Base-by-base conservation (phyloP, 352 stramenopile species). In the Globisporangium okanoganense region DNA sequence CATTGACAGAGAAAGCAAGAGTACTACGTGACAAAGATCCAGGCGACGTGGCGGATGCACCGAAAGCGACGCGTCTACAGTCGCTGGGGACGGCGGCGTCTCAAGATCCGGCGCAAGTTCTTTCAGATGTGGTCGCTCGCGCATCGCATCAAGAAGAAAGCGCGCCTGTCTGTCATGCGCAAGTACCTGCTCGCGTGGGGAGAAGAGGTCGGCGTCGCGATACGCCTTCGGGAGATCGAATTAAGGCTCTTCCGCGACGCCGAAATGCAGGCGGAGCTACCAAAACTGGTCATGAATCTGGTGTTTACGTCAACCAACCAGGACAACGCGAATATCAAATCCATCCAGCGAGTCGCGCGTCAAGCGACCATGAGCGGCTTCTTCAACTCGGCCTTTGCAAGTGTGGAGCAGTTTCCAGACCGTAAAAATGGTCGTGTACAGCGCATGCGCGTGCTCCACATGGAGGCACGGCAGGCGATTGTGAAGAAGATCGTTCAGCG, bases 401-500 rank as follows among this genome's bases (percentile, higher is more conserved):
- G 66, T 3, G 65, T 88, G 2, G 76, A 82, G 64, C 62, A 76
- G 44, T 35, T 57, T 2, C 51, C 61, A 6, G 61, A 63, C 2
- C 58, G 67, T 24, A 36, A 54, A 8, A 61, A 51, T 4, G 62
- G 66, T 36, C 72, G 62, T 0, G 68, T 75, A 6, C 67, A 81
- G 44, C 57, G 61, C 40, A 73, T 80, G 16, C 61, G 77, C 1
- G 58, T 67, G 25, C 71, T 83, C 38, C 70, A 90, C 51, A 35
- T 73, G 7, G 67, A 82, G 24, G 78, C 76, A 0, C 70, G 78
- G 10, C 69, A 75, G 29, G 70, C 73, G 22, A 65, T 93, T 7
- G 72, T 72, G 29, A 86, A 85, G 54, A 85, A 88, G 60, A 76
- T 91, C 36, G 81, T 82, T 2, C 84, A 93, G 61, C 79, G 74